Base-by-base conservation (phyloP, 495 filamentous ascomycete genomes). In the Trichoderma orchidacearum region DNA sequence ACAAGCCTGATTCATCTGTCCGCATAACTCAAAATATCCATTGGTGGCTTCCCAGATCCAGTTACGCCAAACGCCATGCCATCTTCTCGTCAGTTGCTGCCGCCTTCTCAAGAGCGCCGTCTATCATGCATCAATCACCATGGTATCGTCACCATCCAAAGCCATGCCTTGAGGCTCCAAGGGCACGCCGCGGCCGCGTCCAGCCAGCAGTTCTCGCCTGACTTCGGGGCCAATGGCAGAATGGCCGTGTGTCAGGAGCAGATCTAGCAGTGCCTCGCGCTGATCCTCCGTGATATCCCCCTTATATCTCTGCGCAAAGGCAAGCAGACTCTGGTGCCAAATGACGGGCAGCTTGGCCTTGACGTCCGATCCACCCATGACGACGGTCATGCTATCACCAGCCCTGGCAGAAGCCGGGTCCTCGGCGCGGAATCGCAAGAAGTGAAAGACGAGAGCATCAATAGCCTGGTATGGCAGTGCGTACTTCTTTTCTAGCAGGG, bases 371-470 rank as follows among this genome's bases (percentile, higher is more conserved):
- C 65, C 73, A 30, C 72, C 73, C 23, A 59, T 63, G 63, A 63
- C 57, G 51, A 48, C 56, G 9, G 75, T 73, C 58, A 80, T 78
- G 3, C 63, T 66, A 34, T 75, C 72, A 9, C 71, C 75, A 12
- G 66, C 60, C 11, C 56, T 63, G 27, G 67, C 60, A 35, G 66
- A 68, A 9, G 70, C 67, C 13, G 71, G 68, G 28, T 80, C 72
- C 3, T 72, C 72, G 30, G 75, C 81, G 32, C 86, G 81, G 72
- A 96, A 96, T 17, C 93, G 84, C 60, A 96, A 68, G 68, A 96
- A 98, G 70, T 97, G 91, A 72, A 96, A 97, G 15, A 97, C 94
- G 5, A 97, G 75, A 23, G 90, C 85, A 62, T 98, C 93, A 18
- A 98, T 83, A 25, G 94, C 92, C 68, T 95, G 90, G 73, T 86